Percentiles rank a stretch among this genome's conserved stretches.
Conservation (phyloP, 192 early-diverging fungal species). For the Rhizophagus prolifer region DNA sequence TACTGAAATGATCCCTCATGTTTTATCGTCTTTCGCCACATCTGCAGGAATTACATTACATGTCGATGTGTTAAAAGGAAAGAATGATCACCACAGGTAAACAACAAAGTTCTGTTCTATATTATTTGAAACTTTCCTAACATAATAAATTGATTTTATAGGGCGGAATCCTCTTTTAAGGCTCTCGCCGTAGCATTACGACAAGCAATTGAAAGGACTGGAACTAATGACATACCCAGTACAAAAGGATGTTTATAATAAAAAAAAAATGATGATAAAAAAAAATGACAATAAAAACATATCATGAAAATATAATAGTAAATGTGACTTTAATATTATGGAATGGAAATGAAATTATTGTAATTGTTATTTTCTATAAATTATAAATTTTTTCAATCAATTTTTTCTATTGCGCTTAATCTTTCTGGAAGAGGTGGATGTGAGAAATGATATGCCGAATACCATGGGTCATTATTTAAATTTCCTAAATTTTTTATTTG, state of each 20-base stretch:
- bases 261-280: background rate
- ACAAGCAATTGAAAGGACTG: slow-evolving; percentile 83
- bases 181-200: slow-evolving; percentile 92
- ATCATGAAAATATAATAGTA: background rate
- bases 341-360: background rate
- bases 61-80: slow-evolving; percentile 91
- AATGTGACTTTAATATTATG: background rate
- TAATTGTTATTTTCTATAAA: background rate
- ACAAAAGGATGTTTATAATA: slow-evolving; percentile 88
- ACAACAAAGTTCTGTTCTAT: background rate
- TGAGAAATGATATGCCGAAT: slow-evolving; percentile 88
- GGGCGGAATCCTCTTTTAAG: slow-evolving; percentile 96
- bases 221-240: slow-evolving; percentile 86
- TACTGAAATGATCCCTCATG: slow-evolving; percentile 99
- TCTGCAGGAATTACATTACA: slow-evolving; percentile 93
- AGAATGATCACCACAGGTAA: slow-evolving; percentile 97
- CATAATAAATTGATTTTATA: slow-evolving; percentile 35
- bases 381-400: background rate
- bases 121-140: background rate
- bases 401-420: slow-evolving; percentile 50
- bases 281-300: background rate
- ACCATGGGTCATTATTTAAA: slow-evolving; percentile 83
- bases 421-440: slow-evolving; percentile 93
- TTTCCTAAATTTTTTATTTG: slow-evolving; percentile 86
- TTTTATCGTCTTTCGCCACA: slow-evolving; percentile 89